phyloP scores from a whole-genome alignment of 371 early-diverging fungal genomes.

The Mucor piriformis region DNA sequence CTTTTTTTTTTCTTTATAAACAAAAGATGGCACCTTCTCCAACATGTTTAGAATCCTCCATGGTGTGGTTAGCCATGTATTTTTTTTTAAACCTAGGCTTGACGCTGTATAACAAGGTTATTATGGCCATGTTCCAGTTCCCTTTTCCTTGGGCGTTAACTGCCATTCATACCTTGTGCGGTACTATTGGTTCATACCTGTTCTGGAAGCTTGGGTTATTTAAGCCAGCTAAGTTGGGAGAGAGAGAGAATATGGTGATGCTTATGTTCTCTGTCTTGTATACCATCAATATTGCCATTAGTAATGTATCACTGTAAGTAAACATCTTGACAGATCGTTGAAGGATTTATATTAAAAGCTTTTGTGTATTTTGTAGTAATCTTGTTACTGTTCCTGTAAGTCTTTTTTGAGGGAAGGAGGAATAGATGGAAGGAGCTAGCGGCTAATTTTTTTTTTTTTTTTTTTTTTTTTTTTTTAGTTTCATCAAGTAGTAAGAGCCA shows the following conservation, averaged over 20 bases:
- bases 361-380: conserved; percentile 24
- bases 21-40: conserved; percentile 14
- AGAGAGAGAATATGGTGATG: conserved; percentile 73
- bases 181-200: conserved; percentile 66
- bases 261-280: conserved; percentile 83
- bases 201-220: conserved; percentile 62
- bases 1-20: background rate
- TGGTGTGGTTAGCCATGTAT: conserved; percentile 72
- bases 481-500: conserved; percentile 89
- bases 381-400: conserved; percentile 54
- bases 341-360: background rate
- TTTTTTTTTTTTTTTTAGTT: conserved; percentile 43
- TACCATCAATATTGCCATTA: conserved; percentile 88
- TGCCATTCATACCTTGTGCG: conserved; percentile 79
- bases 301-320: conserved; percentile 84
- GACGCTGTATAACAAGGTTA: conserved; percentile 86
- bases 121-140: conserved; percentile 75
- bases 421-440: no score
- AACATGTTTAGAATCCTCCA: conserved; percentile 47
- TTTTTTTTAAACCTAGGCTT: conserved; percentile 79
- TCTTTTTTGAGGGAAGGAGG: background rate
- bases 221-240: conserved; percentile 60
- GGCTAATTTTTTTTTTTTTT: background rate
- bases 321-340: background rate
- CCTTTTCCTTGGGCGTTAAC: conserved; percentile 90